Evolutionary conservation across 2,329 filamentous ascomycete species (phyloP), one percentile per base, ranked within the genome.

Genomic region (Diaporthe sp.): DNA sequence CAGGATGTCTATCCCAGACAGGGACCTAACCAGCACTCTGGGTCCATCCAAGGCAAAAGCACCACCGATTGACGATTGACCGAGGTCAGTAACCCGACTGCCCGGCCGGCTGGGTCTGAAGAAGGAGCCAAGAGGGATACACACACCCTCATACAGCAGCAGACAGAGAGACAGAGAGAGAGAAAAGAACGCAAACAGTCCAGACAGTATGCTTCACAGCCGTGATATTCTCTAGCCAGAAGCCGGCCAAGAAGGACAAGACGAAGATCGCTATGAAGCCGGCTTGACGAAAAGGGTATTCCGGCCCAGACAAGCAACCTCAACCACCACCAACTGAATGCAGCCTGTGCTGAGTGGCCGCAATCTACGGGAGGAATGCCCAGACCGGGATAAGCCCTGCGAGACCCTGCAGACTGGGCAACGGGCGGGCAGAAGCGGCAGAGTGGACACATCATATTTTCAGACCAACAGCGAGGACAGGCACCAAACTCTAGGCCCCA

Each of bases 171-270:
- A 17, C 13, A 30, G 61, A 52, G 7, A 13, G 30, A 38, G n/a
- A 17, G 13, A 12, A 52, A 52, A 10, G 8, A 28, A 25, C 28
- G 38, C 64, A 19, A 22, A 6, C 4, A 19, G 22, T 12, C 25
- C 64, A 19, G n/a, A 6, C 4, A 19, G 22, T 12, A 38, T 52
- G 45, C 30, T n/a, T 22, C 3, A 25, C 12, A 38, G 64, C 64
- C 64, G 30, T 52, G 45, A 38, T 67, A 52, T 67, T 67, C 6
- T 67, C 64, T 67, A 38, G 45, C 64, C 64, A 52, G 7, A 45
- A 19, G 45, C 30, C 42, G 45, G 64, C 64, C 64, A 52, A 67
- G 64, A 67, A 67, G 64, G 64, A 67, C 64, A 67, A 67, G 64
- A 35, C 15, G 64, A 52, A 40, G 64, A 67, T 67, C 64, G 13